These are phyloP conservation scores for Pelargonium australe DNA, from an alignment of 441 rosid genomes.

Conservation along the genomic window DNA sequence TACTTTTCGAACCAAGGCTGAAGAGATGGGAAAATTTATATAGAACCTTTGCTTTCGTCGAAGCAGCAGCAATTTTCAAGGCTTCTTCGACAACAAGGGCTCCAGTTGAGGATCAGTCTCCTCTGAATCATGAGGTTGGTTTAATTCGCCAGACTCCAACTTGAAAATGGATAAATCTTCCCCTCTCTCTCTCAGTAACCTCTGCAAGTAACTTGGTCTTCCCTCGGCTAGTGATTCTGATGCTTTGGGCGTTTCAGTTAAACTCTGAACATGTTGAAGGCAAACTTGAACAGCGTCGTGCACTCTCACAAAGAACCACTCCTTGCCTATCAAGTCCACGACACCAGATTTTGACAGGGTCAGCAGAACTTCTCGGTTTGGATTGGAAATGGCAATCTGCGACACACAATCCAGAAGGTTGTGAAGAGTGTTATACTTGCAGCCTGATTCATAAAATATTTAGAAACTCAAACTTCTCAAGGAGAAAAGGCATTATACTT, in stretches of 20 bases:
- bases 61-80: constrained; percentile 23
- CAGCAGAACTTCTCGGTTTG: constrained; percentile 65
- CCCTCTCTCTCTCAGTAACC: constrained; percentile 33
- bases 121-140: constrained; percentile 9
- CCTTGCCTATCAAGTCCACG: constrained; percentile 79
- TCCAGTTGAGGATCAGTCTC: constrained; percentile 37
- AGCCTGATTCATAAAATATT: not conserved
- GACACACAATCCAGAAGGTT: constrained; percentile 10
- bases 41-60: not conserved
- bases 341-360: constrained; percentile 68
- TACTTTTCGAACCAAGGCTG: too few species aligned
- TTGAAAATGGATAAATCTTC: constrained; percentile 37
- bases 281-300: constrained; percentile 97
- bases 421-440: not conserved
- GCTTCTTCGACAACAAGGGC: constrained; percentile 43
- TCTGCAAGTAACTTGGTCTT: constrained; percentile 37
- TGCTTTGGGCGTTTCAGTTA: constrained; percentile 27
- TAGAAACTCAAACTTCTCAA: not conserved
- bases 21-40: too few species aligned
- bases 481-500: constrained; percentile 30
- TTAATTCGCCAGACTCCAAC: constrained; percentile 46
- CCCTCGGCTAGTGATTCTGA: constrained; percentile 30
- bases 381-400: constrained; percentile 88
- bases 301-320: constrained; percentile 89
- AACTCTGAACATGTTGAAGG: constrained; percentile 68